Evolutionary conservation across 768 basidiomycete species (phyloP), one percentile per base, ranked within the genome.

Genomic region (Daedaleopsis nitida): DNA sequence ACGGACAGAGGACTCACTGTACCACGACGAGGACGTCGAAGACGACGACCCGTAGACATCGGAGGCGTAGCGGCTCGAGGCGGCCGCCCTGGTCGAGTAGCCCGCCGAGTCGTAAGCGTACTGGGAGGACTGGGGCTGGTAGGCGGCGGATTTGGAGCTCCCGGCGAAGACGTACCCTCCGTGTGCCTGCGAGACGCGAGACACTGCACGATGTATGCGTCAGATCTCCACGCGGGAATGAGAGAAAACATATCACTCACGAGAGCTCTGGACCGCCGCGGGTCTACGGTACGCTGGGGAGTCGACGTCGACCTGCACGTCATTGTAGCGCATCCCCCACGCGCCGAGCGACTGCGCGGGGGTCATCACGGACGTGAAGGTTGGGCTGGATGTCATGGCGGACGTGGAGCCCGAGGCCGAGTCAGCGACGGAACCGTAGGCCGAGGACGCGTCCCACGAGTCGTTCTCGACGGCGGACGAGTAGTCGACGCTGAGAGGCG

Each of bases 341-440:
- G 27, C 27, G 14, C 50, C 49, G 27, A 69, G 59, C 7, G 59
- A 59, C 53, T 69, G 65, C 53, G 68, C 68, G 37, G 68, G 68
- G 10, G 68, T 69, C 61, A 67, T 64, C 53, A 67, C 57, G 11
- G 64, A 56, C 55, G 63, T 50, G 60, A 69, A 69, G 23, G 55
- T 58, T 14, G 58, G 54, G 38, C 59, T 59, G 17, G 34, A 14
- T 34, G 45, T 27, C 23, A 21, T 34, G 3, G 11, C 34, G 55
- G 54, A 16, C 3, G 47, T 47, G 7, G 47, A 16, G 9, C 57
- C 54, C 9, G 32, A 21, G 49, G 53, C 42, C 5, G 52, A 43
- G 23, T 60, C 55, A 17, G 54, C 51, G 17, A 59, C 55, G 39
- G 57, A 51, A 37, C 55, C 59, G 52, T 60, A 59, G 0, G 43